Conservation (phyloP, 2,329 filamentous ascomycete species). For the Kalmusia sp. region DNA sequence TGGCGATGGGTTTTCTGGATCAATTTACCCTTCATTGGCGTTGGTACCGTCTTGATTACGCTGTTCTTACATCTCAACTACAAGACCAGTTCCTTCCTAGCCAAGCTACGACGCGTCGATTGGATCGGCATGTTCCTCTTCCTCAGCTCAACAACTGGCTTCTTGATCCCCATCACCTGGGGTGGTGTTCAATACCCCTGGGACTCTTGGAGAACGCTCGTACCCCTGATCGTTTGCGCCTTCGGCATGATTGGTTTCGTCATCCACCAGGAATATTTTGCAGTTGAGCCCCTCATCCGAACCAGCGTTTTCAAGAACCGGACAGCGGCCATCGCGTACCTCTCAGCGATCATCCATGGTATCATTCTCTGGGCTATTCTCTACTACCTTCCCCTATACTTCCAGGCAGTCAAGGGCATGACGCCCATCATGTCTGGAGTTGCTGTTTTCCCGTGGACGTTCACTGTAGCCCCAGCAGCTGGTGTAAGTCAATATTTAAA, state of each 20-base stretch:
- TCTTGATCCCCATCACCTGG: conserved; percentile 69
- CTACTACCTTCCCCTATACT: conserved; percentile 54
- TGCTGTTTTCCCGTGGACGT: conserved; percentile 51
- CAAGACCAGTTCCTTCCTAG: conserved; percentile 53
- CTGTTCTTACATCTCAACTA: conserved; percentile 63
- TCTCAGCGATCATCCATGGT: conserved; percentile 65
- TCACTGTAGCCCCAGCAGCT: conserved; percentile 69
- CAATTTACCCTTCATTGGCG: conserved; percentile 64
- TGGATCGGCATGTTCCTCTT: conserved; percentile 70
- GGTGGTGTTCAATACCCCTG: conserved; percentile 72
- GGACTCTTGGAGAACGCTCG: conserved; percentile 67
- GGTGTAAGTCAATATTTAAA: conserved; percentile 37
- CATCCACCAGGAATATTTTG: conserved; percentile 61
- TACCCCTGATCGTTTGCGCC: conserved; percentile 65
- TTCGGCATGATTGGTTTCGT: conserved; percentile 60
- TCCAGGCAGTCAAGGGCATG: conserved; percentile 50
- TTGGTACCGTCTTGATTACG: conserved; percentile 57
- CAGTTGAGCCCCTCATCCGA: conserved; percentile 59
- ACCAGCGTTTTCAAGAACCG: conserved; percentile 57
- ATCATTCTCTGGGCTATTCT: conserved; percentile 53
- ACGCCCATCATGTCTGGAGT: conserved; percentile 48
- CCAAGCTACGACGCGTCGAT: conserved; percentile 65
- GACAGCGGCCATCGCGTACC: conserved; percentile 58
- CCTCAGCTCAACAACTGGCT: conserved; percentile 63
- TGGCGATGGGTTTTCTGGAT: conserved; percentile 73